phyloP scores from a whole-genome alignment of 768 basidiomycete species.

The Agaricus blazei region DNA sequence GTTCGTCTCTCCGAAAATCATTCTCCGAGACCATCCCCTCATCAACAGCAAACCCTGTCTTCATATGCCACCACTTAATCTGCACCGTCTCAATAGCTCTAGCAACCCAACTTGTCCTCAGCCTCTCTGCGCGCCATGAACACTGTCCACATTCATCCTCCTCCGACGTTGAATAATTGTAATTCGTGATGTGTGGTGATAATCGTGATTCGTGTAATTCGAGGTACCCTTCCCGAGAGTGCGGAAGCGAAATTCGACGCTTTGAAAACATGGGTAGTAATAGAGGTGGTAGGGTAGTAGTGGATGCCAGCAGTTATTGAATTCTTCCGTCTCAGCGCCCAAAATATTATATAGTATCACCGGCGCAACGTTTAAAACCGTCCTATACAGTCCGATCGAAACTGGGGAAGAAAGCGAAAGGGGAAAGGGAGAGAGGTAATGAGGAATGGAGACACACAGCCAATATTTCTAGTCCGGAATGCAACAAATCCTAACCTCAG shows the following conservation, averaged over 20 bases:
- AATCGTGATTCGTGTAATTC: not conserved
- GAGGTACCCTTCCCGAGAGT: not conserved
- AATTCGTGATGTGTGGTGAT: not conserved
- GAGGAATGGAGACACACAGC: too few relatives aligned
- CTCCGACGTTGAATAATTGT: not conserved
- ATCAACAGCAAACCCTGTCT: not conserved
- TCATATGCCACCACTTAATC: constrained; percentile 5
- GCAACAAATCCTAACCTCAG: too few relatives aligned
- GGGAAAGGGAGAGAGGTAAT: too few relatives aligned
- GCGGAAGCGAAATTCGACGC: not conserved
- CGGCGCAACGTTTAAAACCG: too few relatives aligned
- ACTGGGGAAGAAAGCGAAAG: too few relatives aligned
- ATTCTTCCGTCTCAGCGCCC: too few relatives aligned
- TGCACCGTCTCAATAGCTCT: constrained; percentile 2
- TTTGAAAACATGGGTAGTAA: not conserved
- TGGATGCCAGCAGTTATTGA: too few relatives aligned
- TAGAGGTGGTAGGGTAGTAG: too few relatives aligned
- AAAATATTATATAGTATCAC: too few relatives aligned
- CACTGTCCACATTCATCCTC: not conserved
- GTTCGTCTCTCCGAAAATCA: constrained; percentile 8
- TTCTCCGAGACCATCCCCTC: not conserved
- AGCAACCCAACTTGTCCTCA: not conserved
- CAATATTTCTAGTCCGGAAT: too few relatives aligned
- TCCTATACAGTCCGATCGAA: too few relatives aligned
- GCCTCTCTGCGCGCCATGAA: not conserved